phyloP scores from a whole-genome alignment of 495 filamentous ascomycete species.

The Penicillium manginii region DNA sequence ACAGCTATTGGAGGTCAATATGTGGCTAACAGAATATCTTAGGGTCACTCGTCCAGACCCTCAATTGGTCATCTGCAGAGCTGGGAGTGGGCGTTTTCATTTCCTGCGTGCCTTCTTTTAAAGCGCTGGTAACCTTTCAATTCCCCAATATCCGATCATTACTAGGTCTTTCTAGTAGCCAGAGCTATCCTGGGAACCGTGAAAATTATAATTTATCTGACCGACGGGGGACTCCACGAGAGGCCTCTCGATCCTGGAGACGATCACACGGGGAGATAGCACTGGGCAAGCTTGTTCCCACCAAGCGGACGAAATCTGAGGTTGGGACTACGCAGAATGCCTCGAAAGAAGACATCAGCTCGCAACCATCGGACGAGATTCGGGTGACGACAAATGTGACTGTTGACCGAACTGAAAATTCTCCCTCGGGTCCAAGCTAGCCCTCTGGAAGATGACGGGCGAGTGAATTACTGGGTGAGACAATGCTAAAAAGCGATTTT shows the following conservation, averaged over 20 bases:
- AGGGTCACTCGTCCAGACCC: slow-evolving; percentile 15
- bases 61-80: slow-evolving; percentile 20
- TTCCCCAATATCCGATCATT: slow-evolving; percentile 11
- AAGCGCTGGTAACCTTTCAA: slow-evolving; percentile 16
- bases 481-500: too few species aligned
- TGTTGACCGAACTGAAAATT: background rate
- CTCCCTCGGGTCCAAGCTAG: background rate
- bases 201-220: background rate
- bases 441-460: background rate
- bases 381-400: background rate
- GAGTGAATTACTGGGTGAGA: too few species aligned
- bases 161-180: slow-evolving; percentile 3
- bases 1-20: background rate
- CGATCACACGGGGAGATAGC: background rate
- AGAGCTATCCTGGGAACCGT: background rate
- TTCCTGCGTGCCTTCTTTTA: slow-evolving; percentile 18
- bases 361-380: background rate
- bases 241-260: background rate
- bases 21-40: background rate
- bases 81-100: slow-evolving; percentile 15
- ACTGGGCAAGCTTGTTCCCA: background rate
- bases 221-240: background rate
- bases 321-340: background rate
- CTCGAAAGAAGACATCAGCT: background rate
- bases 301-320: background rate